Percentiles rank a stretch among this genome's conserved stretches.
These are phyloP conservation scores for Kwoniella dejecticola DNA, from an alignment of 768 basidiomycete species.

Conservation along the genomic window DNA sequence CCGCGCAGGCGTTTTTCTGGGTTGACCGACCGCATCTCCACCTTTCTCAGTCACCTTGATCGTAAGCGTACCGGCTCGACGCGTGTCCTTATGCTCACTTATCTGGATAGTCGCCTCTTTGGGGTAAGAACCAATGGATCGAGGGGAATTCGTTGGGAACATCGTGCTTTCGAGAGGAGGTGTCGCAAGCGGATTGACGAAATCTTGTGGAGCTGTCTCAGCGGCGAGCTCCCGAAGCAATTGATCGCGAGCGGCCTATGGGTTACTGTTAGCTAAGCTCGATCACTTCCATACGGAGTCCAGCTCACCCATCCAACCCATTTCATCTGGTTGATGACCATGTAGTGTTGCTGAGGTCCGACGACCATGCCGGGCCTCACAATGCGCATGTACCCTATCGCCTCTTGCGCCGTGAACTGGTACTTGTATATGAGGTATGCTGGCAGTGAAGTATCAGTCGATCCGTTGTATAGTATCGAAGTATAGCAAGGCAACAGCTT, in stretches of 20 bases:
- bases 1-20: constrained; percentile 38
- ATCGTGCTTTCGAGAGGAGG: constrained; percentile 34
- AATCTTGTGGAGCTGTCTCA: constrained; percentile 5
- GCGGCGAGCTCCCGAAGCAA: constrained; percentile 32
- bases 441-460: constrained; percentile 26
- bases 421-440: constrained; percentile 99
- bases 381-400: constrained; percentile 97
- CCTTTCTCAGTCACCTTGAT: constrained; percentile 11
- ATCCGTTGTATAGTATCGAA: too few species aligned
- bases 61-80: not conserved
- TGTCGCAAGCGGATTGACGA: constrained; percentile 37
- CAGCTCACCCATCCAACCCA: constrained; percentile 50
- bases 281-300: not conserved
- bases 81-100: not conserved
- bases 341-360: constrained; percentile 54
- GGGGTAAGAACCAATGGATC: too few species aligned
- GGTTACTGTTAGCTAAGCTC: not conserved
- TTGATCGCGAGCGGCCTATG: constrained; percentile 41
- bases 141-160: too few species aligned
- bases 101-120: too few species aligned
- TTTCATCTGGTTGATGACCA: constrained; percentile 50
- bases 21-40: constrained; percentile 47
- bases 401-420: constrained; percentile 92
- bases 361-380: constrained; percentile 72
- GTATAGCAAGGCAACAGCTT: not conserved